Evolutionary conservation across 768 basidiomycete genomes (phyloP).

Genomic region (Mycena haematopus): DNA sequence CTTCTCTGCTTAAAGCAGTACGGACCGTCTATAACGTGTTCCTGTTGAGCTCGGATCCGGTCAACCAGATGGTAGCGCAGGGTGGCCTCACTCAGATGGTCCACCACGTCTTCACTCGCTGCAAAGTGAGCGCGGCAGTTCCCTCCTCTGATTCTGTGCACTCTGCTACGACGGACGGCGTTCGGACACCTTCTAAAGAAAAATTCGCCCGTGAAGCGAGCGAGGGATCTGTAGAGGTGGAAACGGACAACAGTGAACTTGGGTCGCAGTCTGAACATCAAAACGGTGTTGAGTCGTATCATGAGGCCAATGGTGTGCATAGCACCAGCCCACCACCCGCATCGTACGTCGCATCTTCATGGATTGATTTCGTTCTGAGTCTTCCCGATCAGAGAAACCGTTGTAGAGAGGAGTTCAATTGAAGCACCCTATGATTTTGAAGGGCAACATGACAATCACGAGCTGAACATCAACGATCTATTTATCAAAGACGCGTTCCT

Average conservation of each 20-base stretch:
- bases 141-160: constrained; percentile 31
- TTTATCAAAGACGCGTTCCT: constrained; percentile 98
- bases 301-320: constrained; percentile 12
- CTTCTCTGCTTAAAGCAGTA: constrained; percentile 92
- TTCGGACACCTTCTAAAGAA: constrained; percentile 8
- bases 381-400: constrained; percentile 39
- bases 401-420: constrained; percentile 42
- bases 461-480: constrained; percentile 80
- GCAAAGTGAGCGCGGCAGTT: constrained; percentile 48
- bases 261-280: constrained; percentile 9
- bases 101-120: constrained; percentile 92
- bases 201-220: constrained; percentile 17
- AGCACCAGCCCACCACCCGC: background rate
- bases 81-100: constrained; percentile 98
- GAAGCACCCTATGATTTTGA: constrained; percentile 40
- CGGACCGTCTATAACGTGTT: constrained; percentile 99
- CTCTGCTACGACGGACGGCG: constrained; percentile 29
- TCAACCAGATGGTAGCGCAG: constrained; percentile 98
- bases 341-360: constrained; percentile 15
- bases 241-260: constrained; percentile 6
- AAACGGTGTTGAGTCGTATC: constrained; percentile 7
- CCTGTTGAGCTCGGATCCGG: constrained; percentile 84
- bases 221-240: constrained; percentile 17
- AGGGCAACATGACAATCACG: constrained; percentile 39
- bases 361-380: background rate